These are phyloP conservation scores for Mucor lusitanicus DNA, from an alignment of 371 early-diverging fungal genomes.

Conservation along the genomic window DNA sequence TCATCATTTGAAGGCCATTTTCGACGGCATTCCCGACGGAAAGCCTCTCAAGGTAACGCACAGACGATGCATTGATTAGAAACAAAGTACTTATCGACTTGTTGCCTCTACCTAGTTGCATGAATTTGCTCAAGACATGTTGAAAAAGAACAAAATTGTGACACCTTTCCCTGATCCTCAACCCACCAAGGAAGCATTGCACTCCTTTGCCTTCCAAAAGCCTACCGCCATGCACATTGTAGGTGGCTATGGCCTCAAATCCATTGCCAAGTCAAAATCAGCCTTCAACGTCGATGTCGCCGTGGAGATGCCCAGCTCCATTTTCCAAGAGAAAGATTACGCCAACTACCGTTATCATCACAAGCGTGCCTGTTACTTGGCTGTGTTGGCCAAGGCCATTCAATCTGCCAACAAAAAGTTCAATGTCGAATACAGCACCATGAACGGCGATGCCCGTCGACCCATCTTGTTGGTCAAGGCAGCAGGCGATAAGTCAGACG, in stretches of 20 bases:
- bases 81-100: background rate
- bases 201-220: conserved; percentile 75
- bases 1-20: conserved; percentile 61
- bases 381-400: conserved; percentile 62
- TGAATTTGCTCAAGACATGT: conserved; percentile 47
- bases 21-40: conserved; percentile 53
- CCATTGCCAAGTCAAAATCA: conserved; percentile 60
- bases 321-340: conserved; percentile 93
- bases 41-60: conserved; percentile 52
- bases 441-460: conserved; percentile 75
- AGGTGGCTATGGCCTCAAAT: conserved; percentile 88
- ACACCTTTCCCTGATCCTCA: conserved; percentile 80
- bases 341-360: conserved; percentile 93
- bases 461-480: conserved; percentile 76
- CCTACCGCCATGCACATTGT: conserved; percentile 82
- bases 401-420: conserved; percentile 56
- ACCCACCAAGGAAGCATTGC: conserved; percentile 68
- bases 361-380: conserved; percentile 92
- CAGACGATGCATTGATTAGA: background rate
- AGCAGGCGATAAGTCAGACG: conserved; percentile 56
- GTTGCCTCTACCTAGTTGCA: conserved; percentile 30
- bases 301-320: conserved; percentile 86
- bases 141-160: conserved; percentile 51
- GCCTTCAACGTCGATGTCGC: conserved; percentile 87
- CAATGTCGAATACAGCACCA: conserved; percentile 56